Percentiles rank a stretch among this genome's conserved stretches.
These are phyloP conservation scores for Fusarium buxicola DNA, from an alignment of 2,329 filamentous ascomycete genomes.

Conservation along the genomic window DNA sequence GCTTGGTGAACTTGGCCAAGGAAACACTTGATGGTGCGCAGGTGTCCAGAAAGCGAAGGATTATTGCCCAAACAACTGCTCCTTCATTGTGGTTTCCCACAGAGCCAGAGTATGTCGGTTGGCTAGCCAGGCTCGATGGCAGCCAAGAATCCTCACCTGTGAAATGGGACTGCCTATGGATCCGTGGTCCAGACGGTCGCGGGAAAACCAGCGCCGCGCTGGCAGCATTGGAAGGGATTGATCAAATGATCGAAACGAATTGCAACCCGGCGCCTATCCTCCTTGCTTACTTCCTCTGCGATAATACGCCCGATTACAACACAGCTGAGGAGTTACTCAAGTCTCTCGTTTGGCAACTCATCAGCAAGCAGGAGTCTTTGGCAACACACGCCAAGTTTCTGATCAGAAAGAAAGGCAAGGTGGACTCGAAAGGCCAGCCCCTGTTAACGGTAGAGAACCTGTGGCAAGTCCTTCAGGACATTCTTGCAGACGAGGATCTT, in stretches of 20 bases:
- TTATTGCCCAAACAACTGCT: slow-evolving; percentile 46
- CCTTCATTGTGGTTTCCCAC: slow-evolving; percentile 54
- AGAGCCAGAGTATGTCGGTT: slow-evolving; percentile 51
- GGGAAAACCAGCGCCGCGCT: slow-evolving; percentile 57
- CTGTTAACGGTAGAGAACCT: slow-evolving; percentile 34
- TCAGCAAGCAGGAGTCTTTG: slow-evolving; percentile 49
- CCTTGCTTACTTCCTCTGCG: slow-evolving; percentile 57
- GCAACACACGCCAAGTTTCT: slow-evolving; percentile 52
- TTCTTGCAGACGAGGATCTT: slow-evolving; percentile 50
- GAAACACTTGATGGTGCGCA: slow-evolving; percentile 50
- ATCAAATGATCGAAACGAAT: slow-evolving; percentile 44
- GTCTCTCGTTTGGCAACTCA: slow-evolving; percentile 54
- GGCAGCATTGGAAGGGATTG: slow-evolving; percentile 53
- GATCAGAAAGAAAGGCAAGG: slow-evolving; percentile 41
- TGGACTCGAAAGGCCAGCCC: slow-evolving; percentile 9
- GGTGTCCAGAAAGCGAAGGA: slow-evolving; percentile 50
- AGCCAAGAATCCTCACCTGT: not conserved
- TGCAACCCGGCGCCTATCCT: slow-evolving; percentile 40
- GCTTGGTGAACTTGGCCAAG: slow-evolving; percentile 49
- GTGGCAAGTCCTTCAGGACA: slow-evolving; percentile 58
- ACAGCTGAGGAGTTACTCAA: slow-evolving; percentile 57
- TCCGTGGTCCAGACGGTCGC: slow-evolving; percentile 55
- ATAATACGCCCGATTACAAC: slow-evolving; percentile 51
- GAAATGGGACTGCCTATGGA: slow-evolving; percentile 52
- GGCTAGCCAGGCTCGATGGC: slow-evolving; percentile 45